Base-by-base conservation (phyloP, 208 protist species). In the Blechomonas ayalai region DNA sequence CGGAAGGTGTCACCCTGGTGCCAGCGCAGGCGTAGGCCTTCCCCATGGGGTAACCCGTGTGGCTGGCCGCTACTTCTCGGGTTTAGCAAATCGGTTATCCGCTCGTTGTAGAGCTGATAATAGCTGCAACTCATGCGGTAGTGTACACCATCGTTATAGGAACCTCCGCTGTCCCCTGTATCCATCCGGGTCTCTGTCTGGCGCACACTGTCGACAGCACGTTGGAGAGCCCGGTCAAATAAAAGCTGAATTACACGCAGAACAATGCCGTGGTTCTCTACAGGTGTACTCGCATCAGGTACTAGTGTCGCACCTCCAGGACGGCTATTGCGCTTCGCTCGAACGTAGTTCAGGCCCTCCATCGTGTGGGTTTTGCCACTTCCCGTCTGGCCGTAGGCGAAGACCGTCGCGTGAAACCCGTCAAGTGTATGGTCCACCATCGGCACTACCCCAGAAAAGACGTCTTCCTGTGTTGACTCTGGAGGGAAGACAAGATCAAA, bases 71-170 rank as follows among this genome's bases (percentile, higher is more conserved):
- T 42, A 18, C 15, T 25, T 10, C 13, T 15, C 6, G 46, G 29
- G 34, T 81, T 75, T 19, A 95, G 68, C 2, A 96, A 52, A 43
- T 96, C 90, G 0, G 73, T 73, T 8, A 96, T 72, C 22, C 67
- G 65, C 41, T 96, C 90, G 34, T 96, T 94, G 70, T 96, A 96
- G 51, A 96, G 82, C 35, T 96, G 83, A 8, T 88, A 82, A 50
- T 75, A 93, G 61, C 81, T 90, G 54, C 87, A 95, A 3, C 66
- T 67, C 27, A 95, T 76, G n/a, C 59, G 38, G 60, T 79, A 87
- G 45, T 62, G 49, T 2, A 80, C 55, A 8, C 55, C 54, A 16
- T 68, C 64, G 22, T 70, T 43, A 18, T 34, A 34, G 3, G 16
- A 18, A 26, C 32, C 37, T 15, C 34, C 49, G 0, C 9, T 49